Conservation (phyloP, 768 basidiomycete genomes). For the Cystoderma amianthinum region DNA sequence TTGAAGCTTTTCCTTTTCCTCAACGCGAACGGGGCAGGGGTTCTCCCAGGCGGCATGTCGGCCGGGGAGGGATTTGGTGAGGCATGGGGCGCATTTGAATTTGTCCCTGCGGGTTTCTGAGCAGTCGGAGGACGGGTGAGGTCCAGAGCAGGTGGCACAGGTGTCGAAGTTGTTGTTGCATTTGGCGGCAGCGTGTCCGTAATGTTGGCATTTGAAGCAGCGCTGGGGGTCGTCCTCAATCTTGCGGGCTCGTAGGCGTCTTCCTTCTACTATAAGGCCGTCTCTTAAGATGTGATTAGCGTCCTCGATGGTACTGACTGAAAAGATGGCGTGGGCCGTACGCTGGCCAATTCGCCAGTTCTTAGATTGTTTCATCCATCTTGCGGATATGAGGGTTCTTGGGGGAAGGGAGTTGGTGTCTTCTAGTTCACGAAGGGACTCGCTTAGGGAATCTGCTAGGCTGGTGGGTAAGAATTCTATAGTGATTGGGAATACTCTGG, state of each 20-base stretch:
- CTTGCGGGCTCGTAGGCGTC: neutral
- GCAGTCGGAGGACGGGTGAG: neutral
- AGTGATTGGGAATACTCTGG: neutral
- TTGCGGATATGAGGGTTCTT: neutral
- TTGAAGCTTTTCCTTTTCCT: neutral
- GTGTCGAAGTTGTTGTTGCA: neutral
- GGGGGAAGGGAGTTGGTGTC: neutral
- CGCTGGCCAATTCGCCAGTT: neutral
- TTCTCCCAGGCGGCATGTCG: neutral
- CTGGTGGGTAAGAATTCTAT: neutral
- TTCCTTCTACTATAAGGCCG: neutral
- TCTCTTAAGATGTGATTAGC: no score
- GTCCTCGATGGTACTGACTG: neutral
- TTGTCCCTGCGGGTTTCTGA: neutral
- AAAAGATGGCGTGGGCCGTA: neutral
- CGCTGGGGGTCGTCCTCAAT: neutral
- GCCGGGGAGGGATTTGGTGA: neutral
- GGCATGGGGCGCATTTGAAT: neutral
- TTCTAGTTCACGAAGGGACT: neutral
- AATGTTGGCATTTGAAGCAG: neutral
- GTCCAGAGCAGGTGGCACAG: neutral
- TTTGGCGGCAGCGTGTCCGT: neutral
- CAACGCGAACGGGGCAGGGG: neutral
- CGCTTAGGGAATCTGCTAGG: neutral
- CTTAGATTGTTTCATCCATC: neutral